Conservation (phyloP, 2,329 filamentous ascomycete genomes). For the Oidium heveae region DNA sequence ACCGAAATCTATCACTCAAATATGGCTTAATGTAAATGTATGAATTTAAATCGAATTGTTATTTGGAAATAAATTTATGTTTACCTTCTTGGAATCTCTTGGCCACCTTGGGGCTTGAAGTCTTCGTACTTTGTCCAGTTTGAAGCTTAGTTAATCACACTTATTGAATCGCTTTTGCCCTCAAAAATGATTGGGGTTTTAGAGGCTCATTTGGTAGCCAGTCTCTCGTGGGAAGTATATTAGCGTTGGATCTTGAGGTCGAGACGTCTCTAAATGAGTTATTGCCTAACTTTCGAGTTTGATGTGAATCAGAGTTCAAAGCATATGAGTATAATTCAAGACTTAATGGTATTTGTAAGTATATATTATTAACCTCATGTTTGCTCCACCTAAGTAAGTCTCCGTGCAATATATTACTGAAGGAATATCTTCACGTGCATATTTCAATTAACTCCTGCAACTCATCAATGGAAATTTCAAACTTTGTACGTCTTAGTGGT, state of each 20-base stretch:
- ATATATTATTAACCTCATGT: slow-evolving; percentile 5
- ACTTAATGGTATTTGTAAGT: slow-evolving; percentile 37
- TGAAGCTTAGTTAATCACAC: not conserved
- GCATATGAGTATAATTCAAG: slow-evolving; percentile 30
- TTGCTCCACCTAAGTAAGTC: not conserved
- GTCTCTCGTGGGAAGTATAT: slow-evolving; percentile 16
- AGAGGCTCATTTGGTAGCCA: slow-evolving; percentile 7
- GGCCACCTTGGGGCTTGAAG: not conserved
- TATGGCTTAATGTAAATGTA: not conserved
- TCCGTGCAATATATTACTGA: not conserved
- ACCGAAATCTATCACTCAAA: slow-evolving; percentile 14
- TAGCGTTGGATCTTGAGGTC: slow-evolving; percentile 22
- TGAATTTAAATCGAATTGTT: not conserved
- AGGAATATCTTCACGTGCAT: not conserved
- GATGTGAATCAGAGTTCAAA: slow-evolving; percentile 7
- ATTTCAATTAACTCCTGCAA: not conserved
- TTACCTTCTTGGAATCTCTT: no score
- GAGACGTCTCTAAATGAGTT: slow-evolving; percentile 17
- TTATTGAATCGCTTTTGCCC: not conserved
- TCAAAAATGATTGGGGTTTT: no score
- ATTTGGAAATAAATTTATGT: not conserved
- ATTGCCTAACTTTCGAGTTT: slow-evolving; percentile 2
- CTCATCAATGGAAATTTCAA: no score
- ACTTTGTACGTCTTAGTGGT: no score
- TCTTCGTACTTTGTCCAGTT: not conserved